Evolutionary conservation across 192 early-diverging fungal species (phyloP).

Genomic region (Coemansia sp.): DNA sequence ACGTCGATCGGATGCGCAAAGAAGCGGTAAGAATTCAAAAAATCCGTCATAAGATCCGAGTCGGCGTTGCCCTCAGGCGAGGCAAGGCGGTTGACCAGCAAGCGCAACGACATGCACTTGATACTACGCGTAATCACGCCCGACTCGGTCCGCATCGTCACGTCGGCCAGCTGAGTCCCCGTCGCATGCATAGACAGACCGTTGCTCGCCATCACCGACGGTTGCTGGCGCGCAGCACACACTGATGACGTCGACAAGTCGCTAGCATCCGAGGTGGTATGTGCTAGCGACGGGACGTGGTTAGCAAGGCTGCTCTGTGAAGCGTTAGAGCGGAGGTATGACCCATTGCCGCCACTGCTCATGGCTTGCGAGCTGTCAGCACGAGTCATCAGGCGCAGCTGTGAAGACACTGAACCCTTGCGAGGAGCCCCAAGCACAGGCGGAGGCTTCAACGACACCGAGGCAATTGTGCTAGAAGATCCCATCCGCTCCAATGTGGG

Average conservation of each 20-base stretch:
- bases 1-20: constrained; percentile 64
- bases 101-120: constrained; percentile 45
- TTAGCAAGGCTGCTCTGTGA: constrained; percentile 26
- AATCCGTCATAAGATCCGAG: constrained; percentile 59
- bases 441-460: constrained; percentile 4
- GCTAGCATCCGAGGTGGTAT: constrained; percentile 24
- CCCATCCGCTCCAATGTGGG: constrained; percentile 26
- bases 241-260: constrained; percentile 11
- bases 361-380: constrained; percentile 18
- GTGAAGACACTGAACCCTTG: constrained; percentile 50
- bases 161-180: constrained; percentile 34
- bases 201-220: constrained; percentile 5
- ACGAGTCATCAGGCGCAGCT: constrained; percentile 44
- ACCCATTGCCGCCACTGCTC: background rate
- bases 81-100: constrained; percentile 51
- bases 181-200: constrained; percentile 14
- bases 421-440: constrained; percentile 12
- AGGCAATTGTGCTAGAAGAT: constrained; percentile 21
- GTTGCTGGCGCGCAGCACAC: background rate
- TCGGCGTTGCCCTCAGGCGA: constrained; percentile 58
- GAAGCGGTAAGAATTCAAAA: constrained; percentile 65
- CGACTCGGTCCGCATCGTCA: constrained; percentile 48
- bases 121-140: constrained; percentile 50
- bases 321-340: constrained; percentile 6
- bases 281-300: constrained; percentile 14